phyloP scores from a whole-genome alignment of 164 flowering plant species.

The Tetrastigma voinierianum region DNA sequence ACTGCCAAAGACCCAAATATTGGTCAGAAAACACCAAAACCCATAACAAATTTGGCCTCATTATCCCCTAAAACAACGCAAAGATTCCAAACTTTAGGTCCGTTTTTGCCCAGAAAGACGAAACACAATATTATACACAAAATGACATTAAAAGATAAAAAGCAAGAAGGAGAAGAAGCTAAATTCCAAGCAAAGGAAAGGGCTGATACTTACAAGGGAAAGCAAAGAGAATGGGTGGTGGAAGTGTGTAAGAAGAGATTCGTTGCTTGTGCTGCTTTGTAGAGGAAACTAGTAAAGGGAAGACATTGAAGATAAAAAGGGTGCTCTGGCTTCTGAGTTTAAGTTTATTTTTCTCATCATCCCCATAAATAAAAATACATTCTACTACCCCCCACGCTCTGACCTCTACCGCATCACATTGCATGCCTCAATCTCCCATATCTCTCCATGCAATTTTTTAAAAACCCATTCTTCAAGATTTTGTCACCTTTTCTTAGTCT shows the following conservation, averaged over 20 bases:
- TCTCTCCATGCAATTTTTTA: conserved; percentile 16
- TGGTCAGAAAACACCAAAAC: neutral
- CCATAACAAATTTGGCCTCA: conserved; percentile 20
- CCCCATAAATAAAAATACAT: too few species aligned
- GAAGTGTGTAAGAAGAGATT: conserved; percentile 41
- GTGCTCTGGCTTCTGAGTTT: conserved; percentile 21
- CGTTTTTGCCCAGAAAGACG: conserved; percentile 26
- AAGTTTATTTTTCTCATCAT: conserved; percentile 19
- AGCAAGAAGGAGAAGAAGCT: neutral
- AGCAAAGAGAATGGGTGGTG: conserved; percentile 32
- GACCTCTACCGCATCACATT: neutral
- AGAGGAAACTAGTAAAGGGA: conserved; percentile 7
- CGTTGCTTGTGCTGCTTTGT: conserved; percentile 63
- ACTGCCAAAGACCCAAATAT: neutral
- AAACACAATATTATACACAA: neutral
- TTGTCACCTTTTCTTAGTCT: conserved; percentile 8
- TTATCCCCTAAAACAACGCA: conserved; percentile 21
- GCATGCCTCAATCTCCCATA: conserved; percentile 16
- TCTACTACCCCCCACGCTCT: neutral
- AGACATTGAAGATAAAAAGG: conserved; percentile 13
- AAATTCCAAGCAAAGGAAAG: conserved; percentile 57
- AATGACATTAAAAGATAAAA: neutral
- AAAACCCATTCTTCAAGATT: conserved; percentile 5
- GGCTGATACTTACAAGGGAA: conserved; percentile 56
- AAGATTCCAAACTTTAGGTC: conserved; percentile 57